Base-by-base conservation (phyloP, 2,329 filamentous ascomycete genomes). In the Hysterium pulicare region DNA sequence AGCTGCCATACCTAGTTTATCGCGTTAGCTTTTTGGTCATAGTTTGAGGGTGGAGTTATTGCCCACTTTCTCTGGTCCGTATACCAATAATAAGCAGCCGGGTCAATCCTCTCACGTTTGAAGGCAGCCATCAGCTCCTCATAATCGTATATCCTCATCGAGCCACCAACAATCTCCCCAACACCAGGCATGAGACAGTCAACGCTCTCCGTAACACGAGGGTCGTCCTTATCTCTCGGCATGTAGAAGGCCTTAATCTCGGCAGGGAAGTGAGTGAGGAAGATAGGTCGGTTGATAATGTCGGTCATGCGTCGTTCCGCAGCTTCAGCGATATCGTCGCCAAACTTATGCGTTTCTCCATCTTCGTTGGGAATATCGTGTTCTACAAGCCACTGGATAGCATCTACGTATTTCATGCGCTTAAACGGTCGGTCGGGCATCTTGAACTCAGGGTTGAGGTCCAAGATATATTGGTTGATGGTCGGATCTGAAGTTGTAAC, bases 161-260 rank as follows among this genome's bases (percentile, higher is more conserved):
- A 90, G 4, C 91, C 93, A 48, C 93, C 91, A 2, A 97, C 90
- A 61, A 97, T 95, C 76, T 97, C 93, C 46, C 93, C 93, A 20
- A 98, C 93, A 54, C 89, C 89, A 9, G 93, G 93, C 90, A 98
- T 85, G 49, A 86, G 65, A 46, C 80, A 79, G 53, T 98, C 93
- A 11, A 97, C 91, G 48, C 83, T 89, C 76, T 98, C 91, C 0
- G 93, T 98, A 21, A 96, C 89, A 20, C 90, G 81, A 22, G 71
- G 73, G 63, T 98, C 93, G 22, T 78, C 71, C 33, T 77, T 75
- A 57, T 91, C 93, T 71, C 86, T 90, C 71, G 90, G 85, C 93
- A 98, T 98, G 79, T 98, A 98, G 70, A 98, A 98, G 1, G 93
- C 87, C 78, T 98, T 98, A 78, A 98, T 95, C 73, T 91, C 89